Conservation (phyloP, 371 early-diverging fungal genomes). For the Lichtheimia ornata region DNA sequence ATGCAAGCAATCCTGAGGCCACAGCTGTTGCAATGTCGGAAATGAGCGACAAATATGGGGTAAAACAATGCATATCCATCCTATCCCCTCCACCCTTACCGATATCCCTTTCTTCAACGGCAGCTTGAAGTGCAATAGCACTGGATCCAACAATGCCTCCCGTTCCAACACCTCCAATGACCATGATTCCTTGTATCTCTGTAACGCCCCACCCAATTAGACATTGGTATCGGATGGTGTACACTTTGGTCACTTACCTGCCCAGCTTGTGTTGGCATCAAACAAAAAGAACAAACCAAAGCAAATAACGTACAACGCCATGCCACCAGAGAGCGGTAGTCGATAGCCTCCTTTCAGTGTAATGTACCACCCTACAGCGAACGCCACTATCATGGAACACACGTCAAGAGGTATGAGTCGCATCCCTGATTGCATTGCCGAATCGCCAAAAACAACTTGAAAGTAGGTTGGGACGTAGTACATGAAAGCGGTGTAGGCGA, state of each 20-base stretch:
- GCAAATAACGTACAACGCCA: conserved; percentile 29
- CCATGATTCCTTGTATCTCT: conserved; percentile 34
- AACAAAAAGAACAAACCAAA: conserved; percentile 31
- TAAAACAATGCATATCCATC: background rate
- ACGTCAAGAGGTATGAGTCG: conserved; percentile 50
- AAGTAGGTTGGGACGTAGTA: conserved; percentile 76
- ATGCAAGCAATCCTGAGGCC: conserved; percentile 41
- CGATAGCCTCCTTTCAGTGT: conserved; percentile 46
- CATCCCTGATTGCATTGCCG: conserved; percentile 55
- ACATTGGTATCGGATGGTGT: too few relatives aligned
- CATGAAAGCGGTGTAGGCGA: conserved; percentile 51
- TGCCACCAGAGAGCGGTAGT: conserved; percentile 44
- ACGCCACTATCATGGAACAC: conserved; percentile 31
- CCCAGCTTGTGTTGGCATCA: conserved; percentile 25
- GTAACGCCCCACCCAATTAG: background rate
- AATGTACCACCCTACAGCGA: conserved; percentile 39
- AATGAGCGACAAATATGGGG: background rate
- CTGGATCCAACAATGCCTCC: conserved; percentile 34
- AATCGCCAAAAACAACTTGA: conserved; percentile 63
- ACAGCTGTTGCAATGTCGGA: conserved; percentile 24
- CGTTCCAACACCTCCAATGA: conserved; percentile 32
- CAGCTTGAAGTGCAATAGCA: conserved; percentile 43
- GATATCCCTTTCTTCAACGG: conserved; percentile 17
- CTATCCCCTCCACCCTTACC: background rate
- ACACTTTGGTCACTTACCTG: conserved; percentile 16